Evolutionary conservation across 139 green algal species (phyloP), one percentile per base, ranked within the genome.

Genomic region (Chlamydomonas asymmetrica): DNA sequence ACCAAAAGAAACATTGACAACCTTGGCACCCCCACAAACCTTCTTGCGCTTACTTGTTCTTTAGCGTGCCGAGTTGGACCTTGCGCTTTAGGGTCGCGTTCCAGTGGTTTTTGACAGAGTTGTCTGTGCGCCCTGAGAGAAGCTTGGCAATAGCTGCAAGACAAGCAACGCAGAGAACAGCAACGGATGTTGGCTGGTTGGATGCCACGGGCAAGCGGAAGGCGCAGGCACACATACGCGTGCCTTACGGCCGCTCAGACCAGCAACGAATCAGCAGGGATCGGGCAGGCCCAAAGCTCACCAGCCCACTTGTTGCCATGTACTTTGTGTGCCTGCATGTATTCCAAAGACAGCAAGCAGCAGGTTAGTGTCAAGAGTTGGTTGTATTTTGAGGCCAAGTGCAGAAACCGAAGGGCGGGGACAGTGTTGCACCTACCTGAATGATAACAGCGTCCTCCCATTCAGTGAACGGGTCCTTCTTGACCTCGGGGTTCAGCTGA

Each of bases 41-140:
- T n/a, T n/a, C n/a, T n/a, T n/a, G n/a, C n/a, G n/a, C n/a, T n/a
- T n/a, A n/a, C n/a, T n/a, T n/a, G n/a, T n/a, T n/a, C n/a, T n/a
- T n/a, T n/a, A n/a, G n/a, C n/a, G n/a, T n/a, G n/a, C n/a, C n/a
- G n/a, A n/a, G n/a, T n/a, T n/a, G n/a, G 23, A 76, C 63, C 66
- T 87, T 88, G 20, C 87, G 65, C 62, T 85, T 89, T 5, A 92
- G 72, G 0, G 87, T 89, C 4, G 82, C 81, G 64, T 92, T 86
- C 82, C 84, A 88, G 67, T 68, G 74, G 31, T 92, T 92, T 70
- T 92, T 92, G 2, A 92, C 82, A 34, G 84, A 68, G 72, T 92
- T 92, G 82, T 92, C 87, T 1, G 87, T 92, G 8, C 87, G 63
- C 0, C 89, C 87, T 3, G 81, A 75, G 16, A 94, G 78, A 37